Evolutionary conservation across 495 filamentous ascomycete genomes (phyloP), one percentile per base, ranked within the genome.

Genomic region (Neurospora hispaniola): DNA sequence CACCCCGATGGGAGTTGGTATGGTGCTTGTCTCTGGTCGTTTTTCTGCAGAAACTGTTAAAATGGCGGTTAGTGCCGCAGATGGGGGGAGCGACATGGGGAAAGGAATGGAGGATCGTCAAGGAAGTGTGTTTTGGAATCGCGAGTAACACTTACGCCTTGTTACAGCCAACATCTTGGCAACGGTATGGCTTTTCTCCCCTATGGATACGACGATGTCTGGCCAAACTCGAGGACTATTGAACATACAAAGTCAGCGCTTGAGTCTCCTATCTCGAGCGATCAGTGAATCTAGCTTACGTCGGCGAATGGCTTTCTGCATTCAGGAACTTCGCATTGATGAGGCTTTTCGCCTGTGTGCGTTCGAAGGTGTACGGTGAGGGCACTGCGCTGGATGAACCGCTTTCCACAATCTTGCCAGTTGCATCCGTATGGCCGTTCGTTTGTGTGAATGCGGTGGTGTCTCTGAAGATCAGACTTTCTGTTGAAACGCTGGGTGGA

Each of bases 381-480:
- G 46, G 93, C 93, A 83, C 93, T 95, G 74, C 93, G 86, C 76
- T 97, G 93, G 78, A 96, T 96, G 82, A 97, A 97, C 78, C 91
- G 92, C 83, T 97, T 96, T 41, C 89, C 90, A 81, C 93, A 97
- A 31, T 87, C 89, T 40, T 85, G 85, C 16, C 87, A 85, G 38
- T 82, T 86, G 81, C 93, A 96, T 69, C 88, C 84, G 77, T 94
- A 96, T 41, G 93, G 93, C 70, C 93, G 85, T 78, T 96, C 93
- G 79, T 95, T 94, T 75, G 93, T 97, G 77, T 97, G 93, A 79
- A 97, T 97, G 69, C 93, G 88, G 80, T 92, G 92, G 80, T 97
- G 93, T 78, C 93, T 87, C 80, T 93, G 91, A 70, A 97, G 86
- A 83, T 97, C 93, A 10, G 93, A 97, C 80, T 96, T 97, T 82